Conservation (phyloP, 345 rosid species). For the Laguncularia racemosa region DNA sequence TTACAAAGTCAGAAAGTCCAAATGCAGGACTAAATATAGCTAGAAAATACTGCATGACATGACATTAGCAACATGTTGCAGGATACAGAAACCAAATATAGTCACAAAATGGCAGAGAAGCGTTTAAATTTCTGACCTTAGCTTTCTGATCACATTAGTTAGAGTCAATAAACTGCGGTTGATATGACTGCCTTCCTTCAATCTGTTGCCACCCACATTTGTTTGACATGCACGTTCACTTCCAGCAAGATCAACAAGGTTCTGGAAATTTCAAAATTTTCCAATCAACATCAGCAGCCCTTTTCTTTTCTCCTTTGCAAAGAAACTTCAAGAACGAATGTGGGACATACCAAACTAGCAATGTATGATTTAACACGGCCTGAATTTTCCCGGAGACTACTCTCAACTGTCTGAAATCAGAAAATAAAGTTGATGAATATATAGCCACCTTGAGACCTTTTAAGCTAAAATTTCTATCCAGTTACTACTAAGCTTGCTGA, state of each 20-base stretch:
- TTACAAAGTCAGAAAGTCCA: constrained; percentile 5
- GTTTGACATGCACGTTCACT: constrained; percentile 93
- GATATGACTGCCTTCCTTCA: constrained; percentile 94
- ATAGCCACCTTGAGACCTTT: neutral
- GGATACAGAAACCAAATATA: too few relatives aligned
- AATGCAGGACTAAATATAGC: neutral
- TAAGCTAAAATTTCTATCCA: neutral
- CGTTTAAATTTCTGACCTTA: constrained; percentile 49
- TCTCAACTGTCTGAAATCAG: constrained; percentile 62
- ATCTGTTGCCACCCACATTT: constrained; percentile 68
- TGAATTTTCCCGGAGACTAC: constrained; percentile 68
- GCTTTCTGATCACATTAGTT: constrained; percentile 88
- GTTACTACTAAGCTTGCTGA: too few relatives aligned
- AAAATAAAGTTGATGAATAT: neutral
- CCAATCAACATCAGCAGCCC: constrained; percentile 6
- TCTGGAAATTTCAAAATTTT: constrained; percentile 36
- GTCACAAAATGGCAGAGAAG: neutral
- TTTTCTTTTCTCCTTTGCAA: constrained; percentile 1
- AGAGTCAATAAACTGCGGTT: constrained; percentile 93
- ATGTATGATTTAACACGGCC: constrained; percentile 71
- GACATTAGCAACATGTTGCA: too few relatives aligned
- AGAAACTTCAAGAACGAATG: constrained; percentile 8
- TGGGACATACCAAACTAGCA: constrained; percentile 73
- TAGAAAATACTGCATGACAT: too few relatives aligned
- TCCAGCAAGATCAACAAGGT: constrained; percentile 98